Evolutionary conservation across 257 asterid species (phyloP), one percentile per base, ranked within the genome.

Genomic region (Nicotiana tabacum): DNA sequence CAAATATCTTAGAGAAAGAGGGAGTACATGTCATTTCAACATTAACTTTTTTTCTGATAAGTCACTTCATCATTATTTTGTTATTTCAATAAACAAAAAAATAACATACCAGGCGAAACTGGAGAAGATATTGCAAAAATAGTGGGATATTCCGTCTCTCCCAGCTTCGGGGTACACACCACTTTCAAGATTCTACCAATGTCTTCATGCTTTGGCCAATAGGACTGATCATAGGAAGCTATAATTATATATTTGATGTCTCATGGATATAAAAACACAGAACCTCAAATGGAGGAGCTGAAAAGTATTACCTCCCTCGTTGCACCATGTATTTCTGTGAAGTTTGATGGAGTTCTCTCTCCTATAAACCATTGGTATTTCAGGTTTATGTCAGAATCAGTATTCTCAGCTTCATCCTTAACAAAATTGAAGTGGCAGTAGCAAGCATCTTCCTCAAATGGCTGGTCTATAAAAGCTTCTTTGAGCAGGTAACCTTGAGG

Each of bases 401-500:
- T 84, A 66, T 82, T 89, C 88, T 87, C 92, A 84, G 86, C 83
- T 81, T 83, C 81, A 83, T 93, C 97, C 86, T 87, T 91, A 29
- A 86, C 90, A 90, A 96, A 96, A 83, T 92, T 92, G 89, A 96
- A 96, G 90, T 92, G 97, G 89, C 98, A 94, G 83, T 84, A 80
- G 84, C 98, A 93, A 85, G 97, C 94, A 93, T 96, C 99, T 90
- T 88, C 98, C 86, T 90, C 98, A 88, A 91, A 94, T 74, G 99
- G 99, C 80, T 82, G 90, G 87, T 93, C 98, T 12, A 91, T 87
- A 37, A 78, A 90, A 82, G 98, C 97, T 82, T 88, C 92, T 79
- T 88, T 89, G 82, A 96, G 93, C 82, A 90, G 70, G 88, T 90
- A 94, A 77, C 99, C 98, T 66, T 95, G 82, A 82, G 98, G 99